Evolutionary conservation across 1,284 basidiomycete genomes (phyloP), one percentile per base, ranked within the genome.

Genomic region (Tetrapyrgos nigripes): DNA sequence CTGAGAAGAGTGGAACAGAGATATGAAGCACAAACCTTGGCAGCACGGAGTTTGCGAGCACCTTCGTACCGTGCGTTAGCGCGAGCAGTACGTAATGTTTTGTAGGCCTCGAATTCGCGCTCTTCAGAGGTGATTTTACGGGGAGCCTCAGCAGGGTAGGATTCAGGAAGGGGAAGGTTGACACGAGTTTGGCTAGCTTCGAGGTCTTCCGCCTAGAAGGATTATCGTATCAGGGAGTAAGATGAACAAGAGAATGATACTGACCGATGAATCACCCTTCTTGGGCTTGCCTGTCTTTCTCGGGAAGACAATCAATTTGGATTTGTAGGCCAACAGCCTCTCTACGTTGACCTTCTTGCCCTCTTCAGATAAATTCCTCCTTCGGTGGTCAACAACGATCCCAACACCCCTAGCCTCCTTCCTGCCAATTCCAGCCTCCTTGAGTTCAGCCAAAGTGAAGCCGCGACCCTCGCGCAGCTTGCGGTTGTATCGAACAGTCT

Each of bases 401-500:
- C 97, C 97, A 70, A 99, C 81, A 70, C 93, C 89, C 64, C 89
- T 87, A 45, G 97, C 97, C 81, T 96, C 91, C 84, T 98, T 98
- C 82, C 87, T 90, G 71, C 92, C 89, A 75, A 99, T 87, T 61
- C 97, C 97, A 65, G 97, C 97, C 75, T 93, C 94, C 86, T 97
- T 98, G 76, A 99, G 86, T 81, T 99, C 97, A 62, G 88, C 87
- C 57, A 94, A 79, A 66, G 97, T 97, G 86, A 99, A 99, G 64
- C 97, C 97, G 71, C 96, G 94, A 65, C 97, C 97, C 79, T 96
- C 94, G 69, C 97, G 94, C 73, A 99, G 77, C 82, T 98, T 97
- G 80, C 92, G 91, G 88, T 99, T 99, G 92, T 99, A 99, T 71
- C 96, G 94, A 71, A 98, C 86, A 61, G 97, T 98, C 73, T 95